These are phyloP conservation scores for Venturia oleaginea DNA, from an alignment of 2,329 filamentous ascomycete genomes.

Conservation along the genomic window DNA sequence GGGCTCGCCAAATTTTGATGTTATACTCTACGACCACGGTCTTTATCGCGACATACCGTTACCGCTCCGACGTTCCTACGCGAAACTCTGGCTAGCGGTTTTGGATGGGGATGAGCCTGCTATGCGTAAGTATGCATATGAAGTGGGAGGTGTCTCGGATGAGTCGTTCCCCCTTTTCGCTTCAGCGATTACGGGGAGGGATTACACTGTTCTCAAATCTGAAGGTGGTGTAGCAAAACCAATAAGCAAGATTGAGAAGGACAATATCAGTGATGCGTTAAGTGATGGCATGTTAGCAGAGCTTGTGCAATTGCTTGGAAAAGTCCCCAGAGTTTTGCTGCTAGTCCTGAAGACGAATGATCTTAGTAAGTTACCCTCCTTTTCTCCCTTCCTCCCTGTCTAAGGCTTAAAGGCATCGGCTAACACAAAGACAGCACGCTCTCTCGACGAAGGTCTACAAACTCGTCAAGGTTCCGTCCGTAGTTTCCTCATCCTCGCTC, in stretches of 20 bases:
- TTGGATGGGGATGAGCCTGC: slow-evolving; percentile 75
- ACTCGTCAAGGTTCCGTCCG: slow-evolving; percentile 56
- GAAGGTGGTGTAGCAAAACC: slow-evolving; percentile 32
- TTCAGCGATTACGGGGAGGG: slow-evolving; percentile 88
- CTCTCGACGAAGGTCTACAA: slow-evolving; percentile 81
- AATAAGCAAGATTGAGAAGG: slow-evolving; percentile 54
- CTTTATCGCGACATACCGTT: slow-evolving; percentile 87
- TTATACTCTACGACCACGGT: slow-evolving; percentile 94
- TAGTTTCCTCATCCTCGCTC: slow-evolving; percentile 55
- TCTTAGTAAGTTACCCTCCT: slow-evolving; percentile 48
- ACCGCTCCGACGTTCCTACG: slow-evolving; percentile 72
- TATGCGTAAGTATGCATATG: slow-evolving; percentile 83
- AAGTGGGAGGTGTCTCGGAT: slow-evolving; percentile 81
- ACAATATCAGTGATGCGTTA: slow-evolving; percentile 69
- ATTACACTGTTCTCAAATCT: slow-evolving; percentile 65
- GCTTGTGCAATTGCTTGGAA: slow-evolving; percentile 76
- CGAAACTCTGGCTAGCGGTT: slow-evolving; percentile 94
- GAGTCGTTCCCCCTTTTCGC: slow-evolving; percentile 92
- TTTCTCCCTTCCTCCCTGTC: too few species aligned
- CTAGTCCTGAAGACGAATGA: slow-evolving; percentile 98
- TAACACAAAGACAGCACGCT: slow-evolving; percentile 48
- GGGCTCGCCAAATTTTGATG: slow-evolving; percentile 68
- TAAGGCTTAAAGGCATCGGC: not conserved
- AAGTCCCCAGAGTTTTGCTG: slow-evolving; percentile 85
- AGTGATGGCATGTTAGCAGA: slow-evolving; percentile 84